These are phyloP conservation scores for Skeletonema tropicum DNA, from an alignment of 108 stramenopile genomes.

Conservation along the genomic window DNA sequence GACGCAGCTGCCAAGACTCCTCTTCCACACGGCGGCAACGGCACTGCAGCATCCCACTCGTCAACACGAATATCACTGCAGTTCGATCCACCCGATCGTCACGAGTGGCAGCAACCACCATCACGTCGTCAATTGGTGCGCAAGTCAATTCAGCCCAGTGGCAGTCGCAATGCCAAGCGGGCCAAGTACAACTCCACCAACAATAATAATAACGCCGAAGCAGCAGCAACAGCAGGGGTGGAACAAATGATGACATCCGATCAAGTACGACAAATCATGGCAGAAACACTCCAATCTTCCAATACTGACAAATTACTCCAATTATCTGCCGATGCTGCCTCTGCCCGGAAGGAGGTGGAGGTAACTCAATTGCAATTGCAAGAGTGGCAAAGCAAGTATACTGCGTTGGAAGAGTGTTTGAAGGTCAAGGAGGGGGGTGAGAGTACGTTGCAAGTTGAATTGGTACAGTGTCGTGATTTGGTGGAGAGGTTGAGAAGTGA, in stretches of 20 bases:
- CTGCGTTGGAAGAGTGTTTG: neutral
- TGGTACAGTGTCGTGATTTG: too few species aligned
- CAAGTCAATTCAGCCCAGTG: neutral
- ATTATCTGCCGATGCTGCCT: neutral
- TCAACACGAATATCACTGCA: neutral
- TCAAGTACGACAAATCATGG: neutral
- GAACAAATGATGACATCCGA: neutral
- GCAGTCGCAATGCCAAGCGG: neutral
- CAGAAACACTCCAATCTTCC: neutral
- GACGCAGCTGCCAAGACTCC: neutral
- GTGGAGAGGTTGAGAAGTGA: neutral
- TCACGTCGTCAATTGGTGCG: neutral
- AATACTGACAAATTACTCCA: neutral
- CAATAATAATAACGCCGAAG: too few species aligned
- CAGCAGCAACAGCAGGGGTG: too few species aligned
- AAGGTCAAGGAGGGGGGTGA: neutral
- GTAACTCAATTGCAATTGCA: neutral
- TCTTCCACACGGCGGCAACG: neutral
- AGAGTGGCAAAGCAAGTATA: neutral
- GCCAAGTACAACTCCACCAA: neutral
- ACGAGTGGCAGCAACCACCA: neutral
- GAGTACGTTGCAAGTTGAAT: neutral
- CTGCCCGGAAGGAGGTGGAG: neutral
- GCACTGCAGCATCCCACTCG: neutral
- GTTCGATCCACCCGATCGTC: neutral